Conservation (phyloP, 2,329 filamentous ascomycete species). For the Trichoderma endophyticum region DNA sequence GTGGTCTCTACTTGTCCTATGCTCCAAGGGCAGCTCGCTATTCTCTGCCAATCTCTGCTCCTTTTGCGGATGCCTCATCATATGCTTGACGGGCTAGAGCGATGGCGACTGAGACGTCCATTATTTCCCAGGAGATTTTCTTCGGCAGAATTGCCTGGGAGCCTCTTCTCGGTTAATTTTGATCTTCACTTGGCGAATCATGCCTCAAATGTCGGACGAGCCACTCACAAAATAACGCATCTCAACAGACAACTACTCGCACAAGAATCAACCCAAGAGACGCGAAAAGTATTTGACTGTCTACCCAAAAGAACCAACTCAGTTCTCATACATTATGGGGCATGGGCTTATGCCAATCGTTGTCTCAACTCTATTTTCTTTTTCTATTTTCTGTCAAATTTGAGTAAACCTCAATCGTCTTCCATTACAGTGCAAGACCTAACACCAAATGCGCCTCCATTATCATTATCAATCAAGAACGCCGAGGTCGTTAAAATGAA, state of each 20-base stretch:
- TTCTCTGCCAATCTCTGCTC: not conserved
- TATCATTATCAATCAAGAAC: not conserved
- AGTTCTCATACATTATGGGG: not conserved
- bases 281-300: not conserved
- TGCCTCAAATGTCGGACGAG: not conserved
- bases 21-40: not conserved
- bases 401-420: not conserved
- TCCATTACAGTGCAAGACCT: not conserved
- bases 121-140: not conserved
- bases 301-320: not conserved
- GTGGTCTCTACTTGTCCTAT: not conserved
- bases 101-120: not conserved
- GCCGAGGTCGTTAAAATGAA: constrained; percentile 25
- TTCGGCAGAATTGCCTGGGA: not conserved
- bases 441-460: not conserved
- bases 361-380: not conserved
- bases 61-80: not conserved
- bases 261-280: not conserved
- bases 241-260: not conserved
- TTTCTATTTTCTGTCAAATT: not conserved
- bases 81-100: not conserved
- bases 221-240: not conserved
- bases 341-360: not conserved
- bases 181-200: not conserved
- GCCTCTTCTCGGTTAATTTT: not conserved